phyloP scores from a whole-genome alignment of 1,284 basidiomycete genomes.

The Ustilago xerochloae region DNA sequence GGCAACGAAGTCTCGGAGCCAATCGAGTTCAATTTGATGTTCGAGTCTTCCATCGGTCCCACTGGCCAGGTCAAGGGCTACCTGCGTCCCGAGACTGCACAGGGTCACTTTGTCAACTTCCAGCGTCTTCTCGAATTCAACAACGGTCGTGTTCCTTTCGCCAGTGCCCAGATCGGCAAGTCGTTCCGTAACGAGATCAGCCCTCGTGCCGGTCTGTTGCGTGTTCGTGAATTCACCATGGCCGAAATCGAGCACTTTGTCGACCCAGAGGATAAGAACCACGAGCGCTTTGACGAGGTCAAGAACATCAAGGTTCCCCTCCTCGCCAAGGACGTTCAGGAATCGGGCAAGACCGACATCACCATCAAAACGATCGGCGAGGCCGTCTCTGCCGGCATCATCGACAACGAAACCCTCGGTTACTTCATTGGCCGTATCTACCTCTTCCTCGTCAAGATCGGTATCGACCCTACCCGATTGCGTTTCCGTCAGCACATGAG shows the following conservation, averaged over 20 bases:
- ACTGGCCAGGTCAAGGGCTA: constrained; percentile 97
- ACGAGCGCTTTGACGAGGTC: constrained; percentile 84
- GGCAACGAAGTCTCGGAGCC: constrained; percentile 92
- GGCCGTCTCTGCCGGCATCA: constrained; percentile 82
- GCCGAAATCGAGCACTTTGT: constrained; percentile 99
- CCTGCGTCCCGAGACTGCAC: constrained; percentile 96
- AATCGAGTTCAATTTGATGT: constrained; percentile 98
- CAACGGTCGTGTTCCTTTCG: constrained; percentile 94
- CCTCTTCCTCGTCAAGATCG: constrained; percentile 90
- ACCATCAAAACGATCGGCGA: constrained; percentile 83
- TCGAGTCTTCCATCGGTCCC: constrained; percentile 94
- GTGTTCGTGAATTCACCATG: constrained; percentile 99
- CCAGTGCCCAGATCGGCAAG: constrained; percentile 94
- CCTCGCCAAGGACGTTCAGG: constrained; percentile 85
- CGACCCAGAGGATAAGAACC: constrained; percentile 91
- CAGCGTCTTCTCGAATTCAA: constrained; percentile 96
- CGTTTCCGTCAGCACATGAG: constrained; percentile 97
- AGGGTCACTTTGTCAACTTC: constrained; percentile 99
- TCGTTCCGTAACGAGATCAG: constrained; percentile 99
- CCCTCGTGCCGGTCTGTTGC: constrained; percentile 91
- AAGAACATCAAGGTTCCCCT: constrained; percentile 80
- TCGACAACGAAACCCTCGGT: constrained; percentile 96
- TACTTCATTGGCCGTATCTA: constrained; percentile 96
- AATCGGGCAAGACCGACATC: constrained; percentile 78
- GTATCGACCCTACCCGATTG: constrained; percentile 84